These are phyloP conservation scores for Gymnopilus dilepis DNA, from an alignment of 768 basidiomycete genomes.

Conservation along the genomic window DNA sequence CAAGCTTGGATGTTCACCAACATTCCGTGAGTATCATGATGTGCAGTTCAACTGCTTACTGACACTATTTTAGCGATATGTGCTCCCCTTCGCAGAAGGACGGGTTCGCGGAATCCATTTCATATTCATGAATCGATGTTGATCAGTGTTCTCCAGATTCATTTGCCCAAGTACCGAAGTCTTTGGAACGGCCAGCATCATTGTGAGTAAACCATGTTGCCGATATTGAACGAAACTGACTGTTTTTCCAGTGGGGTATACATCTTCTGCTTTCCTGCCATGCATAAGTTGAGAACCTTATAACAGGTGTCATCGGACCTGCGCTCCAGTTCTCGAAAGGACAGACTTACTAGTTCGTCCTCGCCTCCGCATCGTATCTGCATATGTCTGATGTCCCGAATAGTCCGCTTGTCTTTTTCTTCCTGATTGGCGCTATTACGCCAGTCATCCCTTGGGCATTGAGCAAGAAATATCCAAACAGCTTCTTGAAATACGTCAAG, in stretches of 20 bases:
- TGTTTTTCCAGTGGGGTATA: not conserved
- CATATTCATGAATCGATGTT: not conserved
- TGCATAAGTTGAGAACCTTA: slow-evolving; percentile 13
- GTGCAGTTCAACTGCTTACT: not conserved
- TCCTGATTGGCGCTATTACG: slow-evolving; percentile 66
- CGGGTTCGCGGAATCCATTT: slow-evolving; percentile 25
- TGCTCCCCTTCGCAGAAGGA: slow-evolving; percentile 51
- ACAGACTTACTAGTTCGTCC: slow-evolving; percentile 59
- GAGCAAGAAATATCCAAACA: slow-evolving; percentile 63
- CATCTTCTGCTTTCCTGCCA: not conserved
- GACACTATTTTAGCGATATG: slow-evolving; percentile 43
- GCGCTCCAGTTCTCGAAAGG: slow-evolving; percentile 56
- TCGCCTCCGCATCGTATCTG: not conserved
- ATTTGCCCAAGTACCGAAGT: slow-evolving; percentile 59
- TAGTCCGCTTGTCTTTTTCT: slow-evolving; percentile 67
- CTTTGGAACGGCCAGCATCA: slow-evolving; percentile 59
- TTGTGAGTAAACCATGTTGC: slow-evolving; percentile 45
- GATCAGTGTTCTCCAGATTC: slow-evolving; percentile 34
- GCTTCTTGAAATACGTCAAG: slow-evolving; percentile 69
- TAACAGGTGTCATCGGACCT: slow-evolving; percentile 68
- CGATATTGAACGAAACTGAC: slow-evolving; percentile 11
- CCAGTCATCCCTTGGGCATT: slow-evolving; percentile 64
- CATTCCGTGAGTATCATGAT: slow-evolving; percentile 35
- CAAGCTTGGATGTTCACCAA: slow-evolving; percentile 69
- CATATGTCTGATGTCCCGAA: not conserved